A percentile compares a stretch with the other conserved stretches of the same genome.
Evolutionary conservation across 768 basidiomycete genomes (phyloP).

Genomic region (Pleurotus ostreatus): DNA sequence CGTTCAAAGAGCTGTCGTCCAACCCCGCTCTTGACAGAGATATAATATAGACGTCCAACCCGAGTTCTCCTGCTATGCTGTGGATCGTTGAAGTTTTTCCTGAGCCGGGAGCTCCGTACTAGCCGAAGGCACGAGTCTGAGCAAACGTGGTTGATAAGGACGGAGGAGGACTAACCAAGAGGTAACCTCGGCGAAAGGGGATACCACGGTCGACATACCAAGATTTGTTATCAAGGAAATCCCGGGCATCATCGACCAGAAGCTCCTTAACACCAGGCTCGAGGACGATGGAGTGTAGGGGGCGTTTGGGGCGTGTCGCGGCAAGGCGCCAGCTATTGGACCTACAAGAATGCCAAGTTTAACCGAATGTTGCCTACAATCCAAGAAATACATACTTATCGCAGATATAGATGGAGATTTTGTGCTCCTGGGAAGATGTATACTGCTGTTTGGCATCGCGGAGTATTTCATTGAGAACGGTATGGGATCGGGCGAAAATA

Average conservation of each 20-base stretch:
- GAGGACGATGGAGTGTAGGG: slow-evolving; percentile 53
- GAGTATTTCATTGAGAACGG: slow-evolving; percentile 46
- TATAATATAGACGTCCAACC: slow-evolving; percentile 62
- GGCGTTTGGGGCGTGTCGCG: slow-evolving; percentile 50
- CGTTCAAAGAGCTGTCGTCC: slow-evolving; percentile 50
- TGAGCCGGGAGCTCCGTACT: slow-evolving; percentile 68
- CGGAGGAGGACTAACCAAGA: slow-evolving; percentile 57
- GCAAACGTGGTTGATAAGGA: neutral
- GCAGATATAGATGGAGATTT: slow-evolving; percentile 50
- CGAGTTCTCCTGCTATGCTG: slow-evolving; percentile 64
- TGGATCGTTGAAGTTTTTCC: slow-evolving; percentile 73
- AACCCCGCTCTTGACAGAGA: slow-evolving; percentile 53
- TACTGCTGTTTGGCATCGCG: slow-evolving; percentile 51
- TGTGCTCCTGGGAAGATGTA: slow-evolving; percentile 43
- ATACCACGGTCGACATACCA: slow-evolving; percentile 69
- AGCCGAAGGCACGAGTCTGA: neutral
- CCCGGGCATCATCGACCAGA: slow-evolving; percentile 54
- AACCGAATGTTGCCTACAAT: neutral
- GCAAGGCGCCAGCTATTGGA: slow-evolving; percentile 44
- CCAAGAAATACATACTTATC: slow-evolving; percentile 26
- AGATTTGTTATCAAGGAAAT: slow-evolving; percentile 51
- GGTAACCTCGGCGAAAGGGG: slow-evolving; percentile 65
- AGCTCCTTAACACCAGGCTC: slow-evolving; percentile 54
- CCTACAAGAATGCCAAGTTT: neutral
- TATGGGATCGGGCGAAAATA: slow-evolving; percentile 44